Base-by-base conservation (phyloP, 306 rosid genomes). In the Vicia villosa region DNA sequence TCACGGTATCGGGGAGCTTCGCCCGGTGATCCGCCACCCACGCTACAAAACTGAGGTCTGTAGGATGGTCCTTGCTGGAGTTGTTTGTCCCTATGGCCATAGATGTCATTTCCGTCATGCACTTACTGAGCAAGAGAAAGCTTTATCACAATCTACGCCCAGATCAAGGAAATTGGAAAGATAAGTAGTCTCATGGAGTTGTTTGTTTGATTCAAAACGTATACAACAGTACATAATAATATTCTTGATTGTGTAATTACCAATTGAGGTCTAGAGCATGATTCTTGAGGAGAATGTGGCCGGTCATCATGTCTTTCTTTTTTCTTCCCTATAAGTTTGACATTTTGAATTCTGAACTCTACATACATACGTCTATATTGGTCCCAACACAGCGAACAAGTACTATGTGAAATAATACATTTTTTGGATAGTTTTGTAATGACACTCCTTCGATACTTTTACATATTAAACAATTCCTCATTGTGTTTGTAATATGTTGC, bases 101-200 rank as follows among this genome's bases (percentile, higher is more conserved):
- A 83, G 98, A 52, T 94, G 98, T 75, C 98, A 90, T 79, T 94
- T 94, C 82, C 97, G 98, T 68, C 98, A 94, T 64, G 85, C 97
- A 20, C 96, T 88, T 57, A 84, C 80, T 16, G 89, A 88, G 63
- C 90, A 74, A 72, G 86, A 87, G 86, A 83, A 68, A 75, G 75
- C 80, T 65, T n/a, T 75, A 0, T 77, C 83, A 55, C 83, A 82
- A 47, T 74, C 81, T 47, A 82, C 79, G 62, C 67, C 70, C 70
- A 67, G 83, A 77, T 2, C 83, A 54, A 55, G 71, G 62, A 82
- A 82, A 74, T 73, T 82, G 67, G 81, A 75, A 64, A 82, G 83
- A 75, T 79, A 22, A 67, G 66, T 42, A 7, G 36, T 67, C 54
- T 64, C 36, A 26, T 30, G 49, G 67, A 63, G 82, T 55, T 75